These are phyloP conservation scores for Manihot esculenta DNA, from an alignment of 441 rosid genomes.

Conservation along the genomic window DNA sequence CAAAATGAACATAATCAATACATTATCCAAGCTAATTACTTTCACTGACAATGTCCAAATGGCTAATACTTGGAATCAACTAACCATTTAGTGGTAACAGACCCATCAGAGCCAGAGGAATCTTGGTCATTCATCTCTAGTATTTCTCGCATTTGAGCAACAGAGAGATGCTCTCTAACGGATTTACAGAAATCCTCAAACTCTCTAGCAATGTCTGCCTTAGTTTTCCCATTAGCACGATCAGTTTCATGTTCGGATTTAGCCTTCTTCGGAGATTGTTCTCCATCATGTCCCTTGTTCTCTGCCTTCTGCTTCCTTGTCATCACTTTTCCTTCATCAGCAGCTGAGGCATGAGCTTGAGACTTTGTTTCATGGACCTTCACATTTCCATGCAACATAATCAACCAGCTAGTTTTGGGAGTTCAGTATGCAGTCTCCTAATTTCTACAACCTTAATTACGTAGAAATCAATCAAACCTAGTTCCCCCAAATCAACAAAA, in stretches of 20 bases:
- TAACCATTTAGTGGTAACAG: slow-evolving; percentile 52
- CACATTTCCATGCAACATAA: neutral
- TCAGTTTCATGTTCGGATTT: slow-evolving; percentile 39
- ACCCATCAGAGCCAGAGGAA: slow-evolving; percentile 44
- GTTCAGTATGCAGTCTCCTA: too few relatives aligned
- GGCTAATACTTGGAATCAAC: slow-evolving; percentile 1
- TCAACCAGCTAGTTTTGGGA: too few relatives aligned
- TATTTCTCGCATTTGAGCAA: slow-evolving; percentile 59
- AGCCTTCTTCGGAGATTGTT: slow-evolving; percentile 59
- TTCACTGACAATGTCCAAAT: too few relatives aligned
- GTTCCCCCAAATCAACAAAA: too few relatives aligned
- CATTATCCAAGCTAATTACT: neutral
- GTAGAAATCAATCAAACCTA: too few relatives aligned
- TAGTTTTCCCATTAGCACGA: slow-evolving; percentile 30
- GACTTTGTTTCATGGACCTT: slow-evolving; percentile 84
- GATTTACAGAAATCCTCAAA: slow-evolving; percentile 53
- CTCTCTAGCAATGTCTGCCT: slow-evolving; percentile 35
- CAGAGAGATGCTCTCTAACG: slow-evolving; percentile 47
- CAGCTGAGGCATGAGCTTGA: slow-evolving; percentile 42
- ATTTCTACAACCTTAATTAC: too few relatives aligned
- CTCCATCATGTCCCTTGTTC: slow-evolving; percentile 51
- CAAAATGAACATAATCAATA: neutral
- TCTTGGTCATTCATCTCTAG: slow-evolving; percentile 61
- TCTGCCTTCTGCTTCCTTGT: slow-evolving; percentile 82
- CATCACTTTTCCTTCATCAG: slow-evolving; percentile 62